Evolutionary conservation across 2,329 filamentous ascomycete species (phyloP).

Genomic region (Colletotrichum falcatum): DNA sequence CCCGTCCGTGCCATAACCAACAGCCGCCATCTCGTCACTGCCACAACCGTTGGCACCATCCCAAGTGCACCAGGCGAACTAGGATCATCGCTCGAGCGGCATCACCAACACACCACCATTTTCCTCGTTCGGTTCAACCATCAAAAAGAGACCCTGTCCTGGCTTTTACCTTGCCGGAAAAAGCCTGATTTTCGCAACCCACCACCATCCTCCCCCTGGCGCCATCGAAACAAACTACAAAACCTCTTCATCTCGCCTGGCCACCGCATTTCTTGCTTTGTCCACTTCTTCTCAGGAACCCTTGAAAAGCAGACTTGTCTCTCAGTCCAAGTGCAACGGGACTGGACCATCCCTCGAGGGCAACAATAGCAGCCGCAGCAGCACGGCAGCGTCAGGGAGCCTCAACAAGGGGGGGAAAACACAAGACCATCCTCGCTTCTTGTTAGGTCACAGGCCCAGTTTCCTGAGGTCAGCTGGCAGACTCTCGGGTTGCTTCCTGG

Average conservation of each 20-base stretch:
- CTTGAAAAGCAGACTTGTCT: constrained; percentile 15
- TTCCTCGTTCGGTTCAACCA: constrained; percentile 11
- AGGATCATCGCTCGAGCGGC: constrained; percentile 38
- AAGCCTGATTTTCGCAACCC: constrained; percentile 37
- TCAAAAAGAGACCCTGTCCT: constrained; percentile 25
- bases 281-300: constrained; percentile 25
- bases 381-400: constrained; percentile 7
- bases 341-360: not conserved
- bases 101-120: constrained; percentile 39
- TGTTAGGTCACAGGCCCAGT: constrained; percentile 33
- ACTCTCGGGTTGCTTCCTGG: constrained; percentile 10
- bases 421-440: constrained; percentile 19
- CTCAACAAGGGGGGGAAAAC: constrained; percentile 12
- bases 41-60: constrained; percentile 10
- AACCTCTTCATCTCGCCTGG: constrained; percentile 30
- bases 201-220: constrained; percentile 10
- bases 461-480: constrained; percentile 39
- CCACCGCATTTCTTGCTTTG: constrained; percentile 5
- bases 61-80: constrained; percentile 14
- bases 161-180: constrained; percentile 17
- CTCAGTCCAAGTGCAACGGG: constrained; percentile 11
- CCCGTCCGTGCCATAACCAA: constrained; percentile 22
- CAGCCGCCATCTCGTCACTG: constrained; percentile 29
- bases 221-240: constrained; percentile 36
- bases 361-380: not conserved